phyloP scores from a whole-genome alignment of 163 green algal genomes.

The Scenedesmus sp. region DNA sequence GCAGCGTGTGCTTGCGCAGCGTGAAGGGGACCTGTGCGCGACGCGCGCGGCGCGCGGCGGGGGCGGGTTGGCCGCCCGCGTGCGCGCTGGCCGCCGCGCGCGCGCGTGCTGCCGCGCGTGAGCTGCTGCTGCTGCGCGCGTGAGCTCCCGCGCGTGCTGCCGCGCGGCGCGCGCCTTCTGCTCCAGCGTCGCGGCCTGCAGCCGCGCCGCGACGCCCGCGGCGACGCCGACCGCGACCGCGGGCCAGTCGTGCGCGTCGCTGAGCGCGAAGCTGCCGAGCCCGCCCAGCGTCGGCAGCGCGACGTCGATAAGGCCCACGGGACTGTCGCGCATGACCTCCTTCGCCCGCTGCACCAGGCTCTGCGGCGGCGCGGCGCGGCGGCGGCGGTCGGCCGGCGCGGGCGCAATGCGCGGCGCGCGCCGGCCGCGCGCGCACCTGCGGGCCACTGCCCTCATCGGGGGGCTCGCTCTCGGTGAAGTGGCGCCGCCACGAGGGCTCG shows the following conservation, averaged over 20 bases:
- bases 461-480: conserved; percentile 27
- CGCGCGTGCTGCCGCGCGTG: too few relatives aligned
- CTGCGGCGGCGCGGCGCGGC: too few relatives aligned
- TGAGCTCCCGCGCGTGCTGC: too few relatives aligned
- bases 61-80: too few relatives aligned
- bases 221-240: conserved; percentile 30
- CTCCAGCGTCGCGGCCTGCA: conserved; percentile 22
- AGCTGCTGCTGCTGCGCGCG: too few relatives aligned
- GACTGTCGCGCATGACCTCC: conserved; percentile 22
- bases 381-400: too few relatives aligned
- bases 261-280: conserved; percentile 18
- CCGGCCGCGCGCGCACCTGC: too few relatives aligned
- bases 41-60: too few relatives aligned
- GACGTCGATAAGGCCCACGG: conserved; percentile 10
- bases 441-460: conserved; percentile 24
- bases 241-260: conserved; percentile 20
- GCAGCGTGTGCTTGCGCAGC: conserved; percentile 38
- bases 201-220: conserved; percentile 7
- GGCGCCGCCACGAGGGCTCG: not conserved
- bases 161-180: conserved; percentile 26
- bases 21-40: conserved; percentile 37
- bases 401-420: too few relatives aligned
- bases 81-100: too few relatives aligned
- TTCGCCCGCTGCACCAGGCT: conserved; percentile 17
- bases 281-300: conserved; percentile 24